Percentiles rank a stretch among this genome's conserved stretches.
Conservation (phyloP, 768 basidiomycete species). For the Pisolithus sp. region DNA sequence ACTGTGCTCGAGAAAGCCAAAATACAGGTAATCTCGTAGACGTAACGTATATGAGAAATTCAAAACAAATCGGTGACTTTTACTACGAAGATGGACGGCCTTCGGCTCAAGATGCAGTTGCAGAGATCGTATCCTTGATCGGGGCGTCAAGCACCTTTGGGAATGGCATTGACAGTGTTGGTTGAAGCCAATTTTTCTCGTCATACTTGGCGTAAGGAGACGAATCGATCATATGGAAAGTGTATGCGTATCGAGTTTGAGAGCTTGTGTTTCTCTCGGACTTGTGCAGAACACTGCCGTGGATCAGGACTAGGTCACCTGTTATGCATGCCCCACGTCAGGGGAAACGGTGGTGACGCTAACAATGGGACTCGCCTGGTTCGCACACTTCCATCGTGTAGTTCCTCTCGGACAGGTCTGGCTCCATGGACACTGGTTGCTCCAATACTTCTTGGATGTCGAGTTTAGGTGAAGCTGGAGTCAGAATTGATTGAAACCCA, state of each 20-base stretch:
- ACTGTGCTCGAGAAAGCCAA: conserved; percentile 25
- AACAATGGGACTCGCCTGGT: conserved; percentile 45
- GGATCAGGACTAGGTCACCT: conserved; percentile 92
- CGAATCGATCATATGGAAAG: conserved; percentile 91
- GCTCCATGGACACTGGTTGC: background rate
- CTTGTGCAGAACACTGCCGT: conserved; percentile 89
- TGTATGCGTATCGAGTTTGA: conserved; percentile 86
- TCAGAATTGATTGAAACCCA: conserved; percentile 64
- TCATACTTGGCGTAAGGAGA: conserved; percentile 70
- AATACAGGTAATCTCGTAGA: conserved; percentile 19
- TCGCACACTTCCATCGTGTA: conserved; percentile 68
- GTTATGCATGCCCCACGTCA: background rate
- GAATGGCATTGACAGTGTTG: conserved; percentile 80
- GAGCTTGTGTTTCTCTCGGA: conserved; percentile 79
- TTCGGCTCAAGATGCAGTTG: background rate
- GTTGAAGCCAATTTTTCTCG: conserved; percentile 93
- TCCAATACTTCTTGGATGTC: conserved; percentile 1
- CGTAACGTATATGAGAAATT: background rate
- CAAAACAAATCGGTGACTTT: background rate
- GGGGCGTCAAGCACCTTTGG: conserved; percentile 42
- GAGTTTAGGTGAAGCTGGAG: conserved; percentile 18
- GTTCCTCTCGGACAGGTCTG: conserved; percentile 28
- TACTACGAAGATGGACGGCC: background rate
- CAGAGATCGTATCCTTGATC: conserved; percentile 3
- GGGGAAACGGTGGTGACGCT: background rate